Conservation (phyloP, 208 protist genomes). For the Trypanosoma caninum region DNA sequence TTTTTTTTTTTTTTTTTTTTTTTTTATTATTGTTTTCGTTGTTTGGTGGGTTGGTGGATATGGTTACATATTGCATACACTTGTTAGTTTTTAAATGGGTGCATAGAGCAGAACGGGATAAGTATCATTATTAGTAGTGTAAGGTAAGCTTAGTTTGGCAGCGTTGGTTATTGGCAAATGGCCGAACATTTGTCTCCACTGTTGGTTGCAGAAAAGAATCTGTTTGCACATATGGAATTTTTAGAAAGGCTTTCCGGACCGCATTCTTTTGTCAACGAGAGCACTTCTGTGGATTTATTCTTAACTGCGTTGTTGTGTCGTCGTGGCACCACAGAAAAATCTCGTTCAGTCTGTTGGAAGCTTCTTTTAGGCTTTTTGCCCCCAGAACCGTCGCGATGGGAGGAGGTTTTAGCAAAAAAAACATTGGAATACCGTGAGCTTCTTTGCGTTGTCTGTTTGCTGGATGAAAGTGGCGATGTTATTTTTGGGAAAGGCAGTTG, state of each 20-base stretch:
- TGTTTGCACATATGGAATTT: too few relatives aligned
- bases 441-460: conserved; percentile 17
- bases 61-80: too few relatives aligned
- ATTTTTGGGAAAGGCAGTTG: conserved; percentile 14
- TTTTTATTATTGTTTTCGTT: neutral
- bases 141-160: too few relatives aligned
- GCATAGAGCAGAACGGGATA: too few relatives aligned
- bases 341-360: conserved; percentile 57
- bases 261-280: conserved; percentile 2
- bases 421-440: conserved; percentile 42
- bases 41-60: too few relatives aligned
- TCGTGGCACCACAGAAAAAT: conserved; percentile 39
- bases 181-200: too few relatives aligned
- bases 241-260: too few relatives aligned
- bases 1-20: neutral
- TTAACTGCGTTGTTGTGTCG: conserved; percentile 36
- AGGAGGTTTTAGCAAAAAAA: conserved; percentile 24
- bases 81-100: too few relatives aligned
- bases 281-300: conserved; percentile 6
- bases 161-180: too few relatives aligned
- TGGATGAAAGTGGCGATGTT: conserved; percentile 27
- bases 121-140: too few relatives aligned
- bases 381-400: conserved; percentile 26
- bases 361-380: conserved; percentile 75
- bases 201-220: too few relatives aligned